Base-by-base conservation (phyloP, 202 grass and related monocot genomes). In the Elaeis oleifera region DNA sequence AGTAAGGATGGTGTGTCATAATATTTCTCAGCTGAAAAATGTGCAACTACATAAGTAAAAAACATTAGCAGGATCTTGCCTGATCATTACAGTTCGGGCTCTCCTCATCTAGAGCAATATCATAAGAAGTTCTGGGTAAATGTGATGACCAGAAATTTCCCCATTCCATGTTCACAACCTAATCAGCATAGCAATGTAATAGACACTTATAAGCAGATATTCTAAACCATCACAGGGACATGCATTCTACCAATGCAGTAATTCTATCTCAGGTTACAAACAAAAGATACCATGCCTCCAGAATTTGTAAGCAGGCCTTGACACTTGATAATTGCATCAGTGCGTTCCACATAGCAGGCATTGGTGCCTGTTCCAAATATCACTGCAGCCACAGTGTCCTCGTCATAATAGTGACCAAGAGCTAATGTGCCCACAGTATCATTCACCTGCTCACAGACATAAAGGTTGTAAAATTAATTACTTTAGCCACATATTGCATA, bases 161-260 rank as follows among this genome's bases (percentile, higher is more conserved):
- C 94, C 94, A 99, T 80, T 99, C 94, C 88, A 99, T 92, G 64
- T 99, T 92, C 19, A 99, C 78, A 53, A 99, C 88, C 94, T 99
- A 81, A 80, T 77, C 29, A 62, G 65, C 56, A 58, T 3, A 65
- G 67, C 6, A 26, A 22, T 71, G 49, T 48, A 70, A 56, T 49
- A 5, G 28, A 18, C 61, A 69, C 19, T 79, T 15, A 71, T 70
- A 22, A 63, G 31, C 51, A 70, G 16, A 19, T 16, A 72, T 55
- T 17, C 28, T 31, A 4, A 31, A 31, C 28, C 5, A 31, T 31
- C 28, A 31, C 28, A 31, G 28, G 28, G 36, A 13, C 36, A 44
- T 13, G 36, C 36, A 44, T 44, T 44, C 36, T 44, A 1, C 36
- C 36, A 13, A 44, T 44, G 36, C 36, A 44, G 36, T 44, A 44